Evolutionary conservation across 352 stramenopile species (phyloP).

Genomic region (Aphanomyces invadans): DNA sequence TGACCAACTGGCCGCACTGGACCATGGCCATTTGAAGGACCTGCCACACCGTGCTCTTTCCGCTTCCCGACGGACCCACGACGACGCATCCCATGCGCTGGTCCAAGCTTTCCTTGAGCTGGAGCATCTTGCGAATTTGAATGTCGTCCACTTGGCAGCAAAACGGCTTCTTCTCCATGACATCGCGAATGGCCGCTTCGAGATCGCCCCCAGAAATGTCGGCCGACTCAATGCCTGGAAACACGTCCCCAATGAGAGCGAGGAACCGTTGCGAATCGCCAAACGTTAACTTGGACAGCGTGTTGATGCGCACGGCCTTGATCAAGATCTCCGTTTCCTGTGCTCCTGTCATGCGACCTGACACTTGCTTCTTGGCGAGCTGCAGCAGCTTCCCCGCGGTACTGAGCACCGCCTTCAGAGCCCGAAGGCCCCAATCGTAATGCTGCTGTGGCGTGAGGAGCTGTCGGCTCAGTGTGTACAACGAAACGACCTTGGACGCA

Average conservation of each 20-base stretch:
- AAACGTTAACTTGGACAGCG: slow-evolving; percentile 92
- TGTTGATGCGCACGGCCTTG: slow-evolving; percentile 94
- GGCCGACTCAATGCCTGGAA: slow-evolving; percentile 76
- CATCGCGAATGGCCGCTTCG: slow-evolving; percentile 75
- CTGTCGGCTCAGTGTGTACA: slow-evolving; percentile 86
- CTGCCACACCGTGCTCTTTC: slow-evolving; percentile 92
- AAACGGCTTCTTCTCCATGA: slow-evolving; percentile 87
- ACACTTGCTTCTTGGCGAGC: slow-evolving; percentile 59
- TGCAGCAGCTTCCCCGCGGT: slow-evolving; percentile 89
- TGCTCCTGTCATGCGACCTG: slow-evolving; percentile 44
- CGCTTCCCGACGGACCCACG: slow-evolving; percentile 87
- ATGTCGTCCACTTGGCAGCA: slow-evolving; percentile 81
- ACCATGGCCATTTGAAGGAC: slow-evolving; percentile 86
- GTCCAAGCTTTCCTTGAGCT: slow-evolving; percentile 92
- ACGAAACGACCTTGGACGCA: slow-evolving; percentile 84
- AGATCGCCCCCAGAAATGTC: slow-evolving; percentile 81
- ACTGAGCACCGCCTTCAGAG: slow-evolving; percentile 92
- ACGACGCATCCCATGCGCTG: slow-evolving; percentile 94
- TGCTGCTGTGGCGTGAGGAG: slow-evolving; percentile 86
- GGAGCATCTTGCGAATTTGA: slow-evolving; percentile 92
- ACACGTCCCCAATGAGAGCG: slow-evolving; percentile 89
- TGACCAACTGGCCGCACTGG: slow-evolving; percentile 76
- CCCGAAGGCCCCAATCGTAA: slow-evolving; percentile 91
- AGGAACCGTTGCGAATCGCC: slow-evolving; percentile 86
- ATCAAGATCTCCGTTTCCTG: slow-evolving; percentile 90